Conservation (phyloP, 2,329 filamentous ascomycete species). For the Diaporthe humulicola region DNA sequence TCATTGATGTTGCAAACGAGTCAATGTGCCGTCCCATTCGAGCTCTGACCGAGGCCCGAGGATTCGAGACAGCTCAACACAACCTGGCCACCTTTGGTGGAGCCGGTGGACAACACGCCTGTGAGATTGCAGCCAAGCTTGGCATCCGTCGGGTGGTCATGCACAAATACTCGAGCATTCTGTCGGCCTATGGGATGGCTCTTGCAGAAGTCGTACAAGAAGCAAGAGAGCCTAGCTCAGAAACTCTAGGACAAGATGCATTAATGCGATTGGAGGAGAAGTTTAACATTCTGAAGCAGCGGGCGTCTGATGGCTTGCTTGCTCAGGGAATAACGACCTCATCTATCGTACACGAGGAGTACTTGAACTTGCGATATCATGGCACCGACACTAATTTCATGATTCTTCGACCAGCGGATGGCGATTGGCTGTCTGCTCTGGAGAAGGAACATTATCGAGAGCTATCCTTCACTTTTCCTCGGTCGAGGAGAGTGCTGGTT, state of each 20-base stretch:
- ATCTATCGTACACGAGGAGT: conserved; percentile 52
- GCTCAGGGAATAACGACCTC: conserved; percentile 41
- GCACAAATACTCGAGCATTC: conserved; percentile 55
- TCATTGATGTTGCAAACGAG: conserved; percentile 82
- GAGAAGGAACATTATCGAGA: conserved; percentile 53
- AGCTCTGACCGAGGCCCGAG: conserved; percentile 75
- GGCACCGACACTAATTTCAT: conserved; percentile 64
- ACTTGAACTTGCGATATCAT: conserved; percentile 62
- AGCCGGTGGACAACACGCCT: conserved; percentile 75
- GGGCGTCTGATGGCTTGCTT: conserved; percentile 48
- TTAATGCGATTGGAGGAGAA: conserved; percentile 42
- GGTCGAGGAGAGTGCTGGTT: conserved; percentile 53
- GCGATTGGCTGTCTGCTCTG: conserved; percentile 54
- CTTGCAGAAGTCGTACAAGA: conserved; percentile 56
- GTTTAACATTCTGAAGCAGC: conserved; percentile 46
- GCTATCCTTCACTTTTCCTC: conserved; percentile 53
- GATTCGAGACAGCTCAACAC: conserved; percentile 65
- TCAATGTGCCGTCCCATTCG: conserved; percentile 83
- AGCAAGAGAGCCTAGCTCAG: conserved; percentile 49
- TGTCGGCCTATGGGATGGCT: conserved; percentile 60
- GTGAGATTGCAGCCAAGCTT: conserved; percentile 55
- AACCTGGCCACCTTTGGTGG: conserved; percentile 71
- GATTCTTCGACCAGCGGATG: conserved; percentile 54
- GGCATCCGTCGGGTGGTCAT: conserved; percentile 57
- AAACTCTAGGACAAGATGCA: conserved; percentile 39